phyloP scores from a whole-genome alignment of 306 rosid genomes.

The Malus orientalis region DNA sequence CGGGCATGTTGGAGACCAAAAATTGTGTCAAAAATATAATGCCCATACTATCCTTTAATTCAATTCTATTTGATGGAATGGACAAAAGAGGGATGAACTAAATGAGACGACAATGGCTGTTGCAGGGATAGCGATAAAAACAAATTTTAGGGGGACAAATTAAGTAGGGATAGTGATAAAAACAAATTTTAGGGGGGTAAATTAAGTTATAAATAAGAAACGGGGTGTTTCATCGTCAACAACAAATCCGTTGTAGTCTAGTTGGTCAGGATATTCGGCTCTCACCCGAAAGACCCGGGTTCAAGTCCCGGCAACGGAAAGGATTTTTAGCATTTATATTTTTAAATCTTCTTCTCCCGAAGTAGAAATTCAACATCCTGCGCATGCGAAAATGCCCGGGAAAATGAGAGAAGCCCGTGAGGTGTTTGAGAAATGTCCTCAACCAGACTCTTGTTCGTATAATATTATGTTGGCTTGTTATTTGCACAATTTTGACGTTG shows the following conservation, averaged over 20 bases:
- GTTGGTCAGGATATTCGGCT: constrained; percentile 29
- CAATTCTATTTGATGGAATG: too few relatives aligned
- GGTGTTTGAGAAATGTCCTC: constrained; percentile 66
- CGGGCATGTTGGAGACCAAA: too few relatives aligned
- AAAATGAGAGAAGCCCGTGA: constrained; percentile 39
- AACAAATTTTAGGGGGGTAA: too few relatives aligned
- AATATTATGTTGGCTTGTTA: constrained; percentile 66
- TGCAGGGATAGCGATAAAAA: too few relatives aligned
- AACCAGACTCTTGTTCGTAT: constrained; percentile 63
- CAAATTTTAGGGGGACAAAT: too few relatives aligned
- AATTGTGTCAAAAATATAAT: too few relatives aligned
- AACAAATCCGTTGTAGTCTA: constrained; percentile 15
- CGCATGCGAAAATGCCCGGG: constrained; percentile 30
- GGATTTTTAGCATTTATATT: background rate
- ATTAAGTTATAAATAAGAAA: too few relatives aligned
- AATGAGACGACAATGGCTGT: too few relatives aligned
- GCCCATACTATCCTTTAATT: too few relatives aligned
- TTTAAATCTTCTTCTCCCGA: background rate
- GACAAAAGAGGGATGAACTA: too few relatives aligned
- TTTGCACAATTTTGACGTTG: constrained; percentile 34
- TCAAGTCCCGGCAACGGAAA: constrained; percentile 26
- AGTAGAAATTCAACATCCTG: background rate
- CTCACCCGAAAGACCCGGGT: constrained; percentile 28
- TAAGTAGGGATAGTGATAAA: too few relatives aligned
- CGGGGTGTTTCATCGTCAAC: fast-evolving